Base-by-base conservation (phyloP, 108 stramenopile species). In the Cyclotella cryptica region DNA sequence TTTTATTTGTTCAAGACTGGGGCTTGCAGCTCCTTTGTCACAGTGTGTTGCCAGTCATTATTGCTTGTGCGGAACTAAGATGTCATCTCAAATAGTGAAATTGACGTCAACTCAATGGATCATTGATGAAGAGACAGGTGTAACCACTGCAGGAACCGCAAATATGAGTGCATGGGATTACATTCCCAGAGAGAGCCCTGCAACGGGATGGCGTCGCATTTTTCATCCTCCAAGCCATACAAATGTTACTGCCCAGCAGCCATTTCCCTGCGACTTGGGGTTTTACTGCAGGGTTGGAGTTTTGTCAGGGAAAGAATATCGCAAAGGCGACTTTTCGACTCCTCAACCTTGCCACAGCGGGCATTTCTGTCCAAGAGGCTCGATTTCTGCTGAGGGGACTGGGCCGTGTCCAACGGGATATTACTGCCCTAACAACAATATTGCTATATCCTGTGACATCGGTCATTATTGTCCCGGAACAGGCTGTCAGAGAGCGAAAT, bases 281-380 rank as follows among this genome's bases (percentile, higher is more conserved):
- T 59, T 55, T 30, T 96, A 85, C 46, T 96, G 96, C 66, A 53
- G 89, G 30, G 45, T 75, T 13, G 94, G 94, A 8, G 93, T 88
- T 26, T n/a, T n/a, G n/a, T 67, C 82, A 39, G 66, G 67, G 26
- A 65, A 40, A 6, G 60, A 58, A 39, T 71, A 88, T 51, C 13
- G 58, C n/a, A 78, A 90, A 10, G 66, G 46, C 4, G 90, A 95
- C 75, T 95, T 88, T 69, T 71, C 77, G 58, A 91, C 93, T 44
- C 96, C 96, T 49, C 96, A 96, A 68, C 66, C 58, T 18, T 96
- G 96, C 70, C 92, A 88, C 59, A 87, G 88, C 60, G 96, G 96
- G 1, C 93, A 89, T 77, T 96, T 95, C 69, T 96, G 96, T 77
- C 91, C 96, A 5, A 67, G 84, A 12, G 93, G 93, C 11, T 90